phyloP scores from a whole-genome alignment of 495 filamentous ascomycete species.

The Lophiostoma macrostomum region DNA sequence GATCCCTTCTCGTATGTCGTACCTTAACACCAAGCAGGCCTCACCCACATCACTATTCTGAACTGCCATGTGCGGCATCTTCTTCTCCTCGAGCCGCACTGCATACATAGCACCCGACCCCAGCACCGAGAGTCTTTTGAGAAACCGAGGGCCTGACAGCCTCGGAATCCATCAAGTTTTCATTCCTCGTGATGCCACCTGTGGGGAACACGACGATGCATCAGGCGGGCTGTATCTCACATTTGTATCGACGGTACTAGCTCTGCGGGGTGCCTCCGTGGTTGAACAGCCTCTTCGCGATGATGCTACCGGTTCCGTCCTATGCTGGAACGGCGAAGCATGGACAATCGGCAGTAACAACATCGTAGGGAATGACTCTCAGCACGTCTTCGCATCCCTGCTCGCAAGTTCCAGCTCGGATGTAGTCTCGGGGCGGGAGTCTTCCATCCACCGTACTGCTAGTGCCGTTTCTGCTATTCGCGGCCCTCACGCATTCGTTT shows the following conservation, averaged over 20 bases:
- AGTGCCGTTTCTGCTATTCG: slow-evolving; percentile 60
- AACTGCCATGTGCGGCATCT: slow-evolving; percentile 62
- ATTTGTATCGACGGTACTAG: slow-evolving; percentile 80
- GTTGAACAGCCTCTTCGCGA: slow-evolving; percentile 72
- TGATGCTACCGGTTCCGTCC: slow-evolving; percentile 56
- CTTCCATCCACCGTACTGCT: slow-evolving; percentile 42
- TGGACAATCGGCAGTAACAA: slow-evolving; percentile 65
- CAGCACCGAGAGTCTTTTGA: slow-evolving; percentile 47
- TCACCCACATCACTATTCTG: neutral
- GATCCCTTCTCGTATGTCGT: too few species aligned
- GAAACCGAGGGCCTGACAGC: slow-evolving; percentile 58
- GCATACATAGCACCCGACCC: slow-evolving; percentile 38
- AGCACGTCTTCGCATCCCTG: slow-evolving; percentile 64
- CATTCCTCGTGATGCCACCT: neutral
- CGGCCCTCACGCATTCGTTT: slow-evolving; percentile 91
- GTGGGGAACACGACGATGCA: slow-evolving; percentile 2
- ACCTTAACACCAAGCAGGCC: neutral
- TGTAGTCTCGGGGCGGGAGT: neutral
- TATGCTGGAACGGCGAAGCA: slow-evolving; percentile 99
- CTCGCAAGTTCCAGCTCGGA: slow-evolving; percentile 30
- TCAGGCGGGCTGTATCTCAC: slow-evolving; percentile 46
- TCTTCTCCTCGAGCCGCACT: slow-evolving; percentile 51
- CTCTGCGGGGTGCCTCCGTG: slow-evolving; percentile 71
- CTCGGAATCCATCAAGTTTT: slow-evolving; percentile 37
- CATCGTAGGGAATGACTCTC: slow-evolving; percentile 72